Base-by-base conservation (phyloP, 169 alveolate species). In the Eimeria praecox region DNA sequence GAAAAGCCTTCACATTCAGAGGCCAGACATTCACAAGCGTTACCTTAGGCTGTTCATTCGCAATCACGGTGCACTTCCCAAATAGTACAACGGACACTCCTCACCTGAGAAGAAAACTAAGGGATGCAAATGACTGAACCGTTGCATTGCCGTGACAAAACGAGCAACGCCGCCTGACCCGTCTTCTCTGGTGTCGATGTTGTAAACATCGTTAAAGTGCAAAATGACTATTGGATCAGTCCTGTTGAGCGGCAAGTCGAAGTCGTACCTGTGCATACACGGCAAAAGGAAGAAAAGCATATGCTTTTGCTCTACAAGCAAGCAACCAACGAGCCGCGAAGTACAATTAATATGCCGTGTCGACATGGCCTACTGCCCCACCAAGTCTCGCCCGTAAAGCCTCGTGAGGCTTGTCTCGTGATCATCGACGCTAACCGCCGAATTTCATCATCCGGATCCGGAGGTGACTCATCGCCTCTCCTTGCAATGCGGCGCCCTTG, bases 161-260 rank as follows among this genome's bases (percentile, higher is more conserved):
- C 99, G 97, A 2, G 99, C 97, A 44, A 97, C 98, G 42, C 99
- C 99, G 8, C 99, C 99, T 0, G 97, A 96, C 35, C 98, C 98
- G 66, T 96, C 96, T 12, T 88, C 95, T 42, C 96, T 87, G 44
- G 97, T 98, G 62, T 98, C 99, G 71, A 98, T 97, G 95, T 98
- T 98, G 97, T 98, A 98, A 30, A 98, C 99, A 92, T 98, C 99
- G 94, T 98, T 98, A 97, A 98, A 98, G 94, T 98, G 99, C 38
- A 97, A 49, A n/a, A 97, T 97, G 44, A 97, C 97, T 89, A 97
- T 96, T 40, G 97, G 97, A 83, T 97, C 98, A 12, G 96, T 95
- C 56, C 97, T 95, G 62, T 96, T 98, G 24, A 94, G 95, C 42
- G 98, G 97, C 49, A 96, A 73, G 92, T 97, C 98, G n/a, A 95